Base-by-base conservation (phyloP, 345 rosid genomes). In the Rhizophora mangle region DNA sequence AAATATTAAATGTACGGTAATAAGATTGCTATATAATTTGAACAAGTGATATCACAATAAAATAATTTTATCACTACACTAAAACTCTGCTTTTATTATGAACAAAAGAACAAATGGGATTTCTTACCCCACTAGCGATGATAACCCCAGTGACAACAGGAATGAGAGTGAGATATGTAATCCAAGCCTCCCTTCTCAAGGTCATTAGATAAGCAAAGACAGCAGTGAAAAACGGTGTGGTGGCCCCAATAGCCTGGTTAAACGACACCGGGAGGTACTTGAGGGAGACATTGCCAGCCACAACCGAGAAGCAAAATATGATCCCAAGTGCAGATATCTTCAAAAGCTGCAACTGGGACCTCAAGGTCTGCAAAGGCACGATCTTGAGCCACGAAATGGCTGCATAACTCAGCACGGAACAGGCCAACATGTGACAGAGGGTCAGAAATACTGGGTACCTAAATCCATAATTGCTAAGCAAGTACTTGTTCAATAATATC, bases 251-350 rank as follows among this genome's bases (percentile, higher is more conserved):
- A 8, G 82, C 87, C 72, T 84, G 83, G 30, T 83, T 81, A 20
- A 81, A 81, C 29, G 84, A 78, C 27, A 83, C 83, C 1, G 80
- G 87, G 27, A 83, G 79, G 22, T 76, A 81, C 54, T 61, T 76
- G 16, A 83, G 76, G 3, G 85, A 81, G 0, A 83, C 36, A 36
- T 83, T 81, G 15, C 83, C 83, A 27, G 81, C 74, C 62, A 81
- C 87, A 39, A 83, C 80, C 0, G 87, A 83, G 6, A 68, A 74
- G 65, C 83, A 83, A 68, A 81, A 84, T 20, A 81, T 68, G n/a
- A 84, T 3, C 4, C 82, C 83, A 52, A 81, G 76, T 1, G 81
- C 76, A n/a, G 78, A 79, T n/a, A 78, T 83, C 75, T 78, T 81
- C 29, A 78, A 19, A 43, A 83, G 59, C 69, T 80, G 87, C 65